phyloP scores from a whole-genome alignment of 1,284 basidiomycete species.

The Pyrrhoderma noxium region DNA sequence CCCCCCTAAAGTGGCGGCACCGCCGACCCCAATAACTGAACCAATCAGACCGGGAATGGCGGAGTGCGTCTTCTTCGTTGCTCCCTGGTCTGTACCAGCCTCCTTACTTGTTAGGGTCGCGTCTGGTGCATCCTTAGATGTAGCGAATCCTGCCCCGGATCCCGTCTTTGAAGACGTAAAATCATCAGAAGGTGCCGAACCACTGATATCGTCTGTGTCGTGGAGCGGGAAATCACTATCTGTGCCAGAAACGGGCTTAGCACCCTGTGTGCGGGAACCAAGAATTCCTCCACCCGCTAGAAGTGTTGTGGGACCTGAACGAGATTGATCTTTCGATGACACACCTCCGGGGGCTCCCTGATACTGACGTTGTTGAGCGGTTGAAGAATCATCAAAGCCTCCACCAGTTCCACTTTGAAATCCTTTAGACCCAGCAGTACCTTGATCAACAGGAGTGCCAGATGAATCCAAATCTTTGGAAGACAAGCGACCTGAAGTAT shows the following conservation, averaged over 20 bases:
- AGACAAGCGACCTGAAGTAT: no score
- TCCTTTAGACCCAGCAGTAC: no score
- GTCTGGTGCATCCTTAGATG: neutral
- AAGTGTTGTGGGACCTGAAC: neutral
- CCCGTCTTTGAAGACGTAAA: neutral
- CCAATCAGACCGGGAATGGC: no score
- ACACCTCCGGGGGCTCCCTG: no score
- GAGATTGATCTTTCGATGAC: neutral
- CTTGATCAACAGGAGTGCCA: no score
- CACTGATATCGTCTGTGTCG: neutral
- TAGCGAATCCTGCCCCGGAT: neutral
- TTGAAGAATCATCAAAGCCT: no score
- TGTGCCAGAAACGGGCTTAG: neutral
- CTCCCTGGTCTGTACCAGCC: neutral
- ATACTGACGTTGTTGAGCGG: no score
- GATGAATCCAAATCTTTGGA: no score
- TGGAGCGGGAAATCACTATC: slow-evolving; percentile 9
- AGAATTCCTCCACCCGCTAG: neutral
- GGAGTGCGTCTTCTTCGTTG: neutral
- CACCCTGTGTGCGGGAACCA: neutral
- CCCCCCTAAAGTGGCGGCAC: no score
- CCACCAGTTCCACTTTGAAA: no score
- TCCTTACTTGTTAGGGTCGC: neutral
- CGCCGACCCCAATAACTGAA: no score
- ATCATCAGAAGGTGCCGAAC: neutral